phyloP scores from a whole-genome alignment of 2,329 filamentous ascomycete species.

The Fusarium armeniacum region DNA sequence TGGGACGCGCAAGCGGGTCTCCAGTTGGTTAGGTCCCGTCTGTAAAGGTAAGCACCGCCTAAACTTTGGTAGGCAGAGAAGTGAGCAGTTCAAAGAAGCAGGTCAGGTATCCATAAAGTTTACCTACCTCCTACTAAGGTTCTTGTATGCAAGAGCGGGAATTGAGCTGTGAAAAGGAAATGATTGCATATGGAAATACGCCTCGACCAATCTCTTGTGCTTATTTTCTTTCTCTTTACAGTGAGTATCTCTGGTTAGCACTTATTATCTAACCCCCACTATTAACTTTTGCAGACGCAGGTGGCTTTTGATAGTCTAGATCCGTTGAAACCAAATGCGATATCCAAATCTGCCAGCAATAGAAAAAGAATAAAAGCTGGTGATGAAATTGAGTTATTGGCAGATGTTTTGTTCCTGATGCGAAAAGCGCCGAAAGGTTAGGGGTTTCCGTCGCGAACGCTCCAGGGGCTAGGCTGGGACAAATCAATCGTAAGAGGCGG shows the following conservation, averaged over 20 bases:
- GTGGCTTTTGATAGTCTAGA: slow-evolving; percentile 18
- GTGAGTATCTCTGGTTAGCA: neutral
- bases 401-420: neutral
- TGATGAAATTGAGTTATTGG: neutral
- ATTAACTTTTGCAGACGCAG: neutral
- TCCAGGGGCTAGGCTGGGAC: slow-evolving; percentile 5
- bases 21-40: neutral
- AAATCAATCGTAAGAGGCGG: slow-evolving; percentile 2
- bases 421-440: neutral
- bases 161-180: slow-evolving; percentile 28
- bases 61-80: neutral
- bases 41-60: neutral
- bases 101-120: slow-evolving; percentile 10
- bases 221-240: slow-evolving; percentile 1
- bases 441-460: slow-evolving; percentile 1
- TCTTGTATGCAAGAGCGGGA: slow-evolving; percentile 12
- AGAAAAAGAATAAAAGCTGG: neutral
- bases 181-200: slow-evolving; percentile 25
- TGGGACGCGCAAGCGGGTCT: slow-evolving; percentile 34
- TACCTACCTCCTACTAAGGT: neutral
- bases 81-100: neutral
- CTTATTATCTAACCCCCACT: neutral
- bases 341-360: neutral
- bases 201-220: slow-evolving; percentile 9
- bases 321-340: slow-evolving; percentile 2